Percentiles rank a stretch among this genome's conserved stretches.
Evolutionary conservation across 331 rosid species (phyloP).

Genomic region (Prunus yedoensis): DNA sequence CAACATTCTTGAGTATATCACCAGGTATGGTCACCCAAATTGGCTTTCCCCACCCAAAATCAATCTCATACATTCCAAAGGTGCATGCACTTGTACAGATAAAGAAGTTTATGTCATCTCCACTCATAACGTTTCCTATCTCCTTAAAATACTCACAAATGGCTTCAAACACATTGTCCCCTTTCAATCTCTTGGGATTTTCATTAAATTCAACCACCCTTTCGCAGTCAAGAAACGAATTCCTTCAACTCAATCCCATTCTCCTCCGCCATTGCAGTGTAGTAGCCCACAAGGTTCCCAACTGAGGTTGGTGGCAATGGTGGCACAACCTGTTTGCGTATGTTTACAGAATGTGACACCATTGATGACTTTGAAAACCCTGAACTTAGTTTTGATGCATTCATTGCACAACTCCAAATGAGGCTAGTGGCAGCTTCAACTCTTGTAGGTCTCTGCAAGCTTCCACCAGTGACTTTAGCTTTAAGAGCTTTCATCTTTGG

Average conservation of each 20-base stretch:
- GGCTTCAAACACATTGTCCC: neutral
- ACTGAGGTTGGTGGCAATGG: constrained; percentile 9
- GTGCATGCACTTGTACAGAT: constrained; percentile 27
- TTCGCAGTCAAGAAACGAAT: constrained; percentile 14
- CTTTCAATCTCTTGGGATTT: neutral
- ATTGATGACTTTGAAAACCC: neutral
- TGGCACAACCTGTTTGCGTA: constrained; percentile 20
- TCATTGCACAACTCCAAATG: constrained; percentile 21
- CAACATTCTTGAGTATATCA: neutral
- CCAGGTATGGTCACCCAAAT: neutral
- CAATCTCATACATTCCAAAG: constrained; percentile 26
- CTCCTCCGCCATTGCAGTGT: neutral
- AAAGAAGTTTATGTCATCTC: neutral
- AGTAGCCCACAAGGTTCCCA: constrained; percentile 21
- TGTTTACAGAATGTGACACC: constrained; percentile 1
- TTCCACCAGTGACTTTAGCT: neutral
- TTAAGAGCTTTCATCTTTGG: constrained; percentile 14
- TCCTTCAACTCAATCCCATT: neutral
- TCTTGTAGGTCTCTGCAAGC: constrained; percentile 2
- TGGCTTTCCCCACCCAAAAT: too few species aligned
- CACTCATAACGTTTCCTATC: neutral
- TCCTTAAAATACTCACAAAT: neutral
- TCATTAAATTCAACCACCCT: neutral
- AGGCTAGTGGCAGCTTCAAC: constrained; percentile 21
- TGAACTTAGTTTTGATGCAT: neutral